A percentile compares a stretch with the other conserved stretches of the same genome.
These are phyloP conservation scores for Seiridium cupressi DNA, from an alignment of 2,329 filamentous ascomycete genomes.

Conservation along the genomic window DNA sequence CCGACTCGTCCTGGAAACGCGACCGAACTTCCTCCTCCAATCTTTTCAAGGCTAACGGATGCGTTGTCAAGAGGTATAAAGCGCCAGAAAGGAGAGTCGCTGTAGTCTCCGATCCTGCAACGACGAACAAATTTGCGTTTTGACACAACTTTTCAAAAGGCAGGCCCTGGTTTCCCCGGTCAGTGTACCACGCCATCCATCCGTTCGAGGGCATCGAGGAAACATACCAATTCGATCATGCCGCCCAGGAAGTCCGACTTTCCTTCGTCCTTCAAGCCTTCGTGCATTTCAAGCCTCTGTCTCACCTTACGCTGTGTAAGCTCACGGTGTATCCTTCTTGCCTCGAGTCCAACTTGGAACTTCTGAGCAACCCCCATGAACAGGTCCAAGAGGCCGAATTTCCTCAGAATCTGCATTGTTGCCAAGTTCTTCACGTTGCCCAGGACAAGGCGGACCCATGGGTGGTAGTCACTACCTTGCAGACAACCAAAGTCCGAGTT, in stretches of 20 bases:
- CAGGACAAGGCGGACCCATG: neutral
- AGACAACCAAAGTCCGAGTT: conserved; percentile 24
- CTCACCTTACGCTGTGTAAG: too few relatives aligned
- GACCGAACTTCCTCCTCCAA: conserved; percentile 33
- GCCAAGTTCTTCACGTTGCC: neutral
- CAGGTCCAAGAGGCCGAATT: neutral
- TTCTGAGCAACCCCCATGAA: neutral
- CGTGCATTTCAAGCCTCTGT: too few relatives aligned
- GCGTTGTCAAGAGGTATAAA: neutral
- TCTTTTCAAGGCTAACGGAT: neutral
- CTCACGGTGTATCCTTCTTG: too few relatives aligned
- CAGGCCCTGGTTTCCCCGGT: neutral
- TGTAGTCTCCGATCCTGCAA: neutral
- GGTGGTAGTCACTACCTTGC: neutral
- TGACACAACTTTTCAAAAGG: neutral
- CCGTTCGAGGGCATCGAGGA: too few relatives aligned
- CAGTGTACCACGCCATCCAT: too few relatives aligned
- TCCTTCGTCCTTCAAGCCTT: too few relatives aligned
- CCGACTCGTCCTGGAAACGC: conserved; percentile 29
- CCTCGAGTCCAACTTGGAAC: too few relatives aligned
- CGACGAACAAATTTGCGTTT: neutral
- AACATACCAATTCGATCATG: neutral
- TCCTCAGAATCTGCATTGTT: neutral
- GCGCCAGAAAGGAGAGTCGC: neutral
- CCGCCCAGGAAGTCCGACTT: neutral